A percentile compares a stretch with the other conserved stretches of the same genome.
These are phyloP conservation scores for Picea glauca DNA, from an alignment of 75 land plant species.

Conservation along the genomic window DNA sequence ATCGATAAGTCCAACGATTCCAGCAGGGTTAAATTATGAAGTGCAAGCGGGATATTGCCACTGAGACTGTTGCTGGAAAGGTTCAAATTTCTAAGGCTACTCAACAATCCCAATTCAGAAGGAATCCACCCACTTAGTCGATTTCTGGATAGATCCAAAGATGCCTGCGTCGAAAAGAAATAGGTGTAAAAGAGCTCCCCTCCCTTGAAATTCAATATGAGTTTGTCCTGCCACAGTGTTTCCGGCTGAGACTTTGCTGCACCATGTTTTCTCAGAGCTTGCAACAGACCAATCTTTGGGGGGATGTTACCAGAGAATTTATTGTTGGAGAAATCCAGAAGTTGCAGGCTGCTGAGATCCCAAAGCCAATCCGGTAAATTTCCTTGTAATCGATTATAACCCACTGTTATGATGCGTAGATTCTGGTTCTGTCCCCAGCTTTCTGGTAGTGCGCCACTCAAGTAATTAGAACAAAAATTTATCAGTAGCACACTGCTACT, in stretches of 20 bases:
- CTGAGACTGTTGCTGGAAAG: constrained; percentile 8
- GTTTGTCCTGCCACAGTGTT: no score
- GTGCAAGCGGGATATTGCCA: neutral
- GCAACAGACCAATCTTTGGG: constrained; percentile 14
- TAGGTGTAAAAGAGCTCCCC: no score
- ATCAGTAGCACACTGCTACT: constrained; percentile 33
- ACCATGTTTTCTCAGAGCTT: neutral
- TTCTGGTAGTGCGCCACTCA: constrained; percentile 39
- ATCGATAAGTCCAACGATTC: constrained; percentile 6
- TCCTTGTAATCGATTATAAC: constrained; percentile 3
- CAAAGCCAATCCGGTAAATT: constrained; percentile 2
- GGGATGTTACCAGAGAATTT: constrained; percentile 15
- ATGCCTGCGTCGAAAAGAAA: no score
- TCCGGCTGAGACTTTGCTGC: no score
- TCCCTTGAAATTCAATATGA: no score
- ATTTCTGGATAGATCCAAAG: constrained; percentile 10
- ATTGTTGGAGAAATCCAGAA: constrained; percentile 14
- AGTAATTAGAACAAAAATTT: constrained; percentile 41
- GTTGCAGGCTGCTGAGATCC: constrained; percentile 6
- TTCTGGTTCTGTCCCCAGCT: constrained; percentile 16
- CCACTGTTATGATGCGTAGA: neutral
- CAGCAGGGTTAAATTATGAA: neutral
- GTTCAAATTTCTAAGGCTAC: constrained; percentile 4
- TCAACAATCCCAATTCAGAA: neutral
- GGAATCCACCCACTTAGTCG: constrained; percentile 5